Percentiles rank a stretch among this genome's conserved stretches.
These are phyloP conservation scores for Malus hybrid DNA, from an alignment of 331 rosid species.

Conservation along the genomic window DNA sequence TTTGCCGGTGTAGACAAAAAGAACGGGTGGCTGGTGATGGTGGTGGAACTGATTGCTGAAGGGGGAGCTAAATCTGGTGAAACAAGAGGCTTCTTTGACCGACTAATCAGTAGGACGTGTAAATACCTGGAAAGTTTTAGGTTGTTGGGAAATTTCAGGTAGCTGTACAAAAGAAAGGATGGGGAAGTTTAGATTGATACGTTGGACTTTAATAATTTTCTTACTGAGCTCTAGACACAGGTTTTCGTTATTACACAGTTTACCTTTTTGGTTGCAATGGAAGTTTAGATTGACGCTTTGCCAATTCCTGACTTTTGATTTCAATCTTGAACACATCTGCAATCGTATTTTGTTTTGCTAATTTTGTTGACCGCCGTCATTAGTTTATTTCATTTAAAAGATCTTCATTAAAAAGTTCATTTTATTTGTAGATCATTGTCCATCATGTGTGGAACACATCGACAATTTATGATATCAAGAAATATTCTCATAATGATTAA, in stretches of 20 bases:
- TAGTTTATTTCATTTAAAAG: too few relatives aligned
- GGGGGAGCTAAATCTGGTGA: not conserved
- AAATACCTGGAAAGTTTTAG: conserved; percentile 36
- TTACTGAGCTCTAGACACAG: not conserved
- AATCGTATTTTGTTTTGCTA: too few relatives aligned
- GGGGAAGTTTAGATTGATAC: conserved; percentile 19
- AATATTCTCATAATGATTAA: too few relatives aligned
- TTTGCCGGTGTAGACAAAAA: conserved; percentile 37
- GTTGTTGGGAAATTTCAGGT: conserved; percentile 26
- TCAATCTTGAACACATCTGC: not conserved
- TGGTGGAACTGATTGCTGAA: not conserved
- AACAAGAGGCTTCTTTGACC: conserved; percentile 34
- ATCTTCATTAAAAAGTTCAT: too few relatives aligned
- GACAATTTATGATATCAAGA: too few relatives aligned
- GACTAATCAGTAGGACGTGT: conserved; percentile 53
- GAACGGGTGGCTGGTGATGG: conserved; percentile 13
- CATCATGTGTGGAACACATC: too few relatives aligned
- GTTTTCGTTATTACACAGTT: not conserved
- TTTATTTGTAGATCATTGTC: too few relatives aligned
- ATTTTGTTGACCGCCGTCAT: too few relatives aligned
- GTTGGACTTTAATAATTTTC: not conserved
- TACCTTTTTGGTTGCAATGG: not conserved
- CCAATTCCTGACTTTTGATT: not conserved
- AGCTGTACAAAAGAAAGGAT: conserved; percentile 29
- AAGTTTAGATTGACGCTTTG: not conserved